Evolutionary conservation across 306 rosid genomes (phyloP), one percentile per base, ranked within the genome.

Genomic region (Acacia melanoxylon): DNA sequence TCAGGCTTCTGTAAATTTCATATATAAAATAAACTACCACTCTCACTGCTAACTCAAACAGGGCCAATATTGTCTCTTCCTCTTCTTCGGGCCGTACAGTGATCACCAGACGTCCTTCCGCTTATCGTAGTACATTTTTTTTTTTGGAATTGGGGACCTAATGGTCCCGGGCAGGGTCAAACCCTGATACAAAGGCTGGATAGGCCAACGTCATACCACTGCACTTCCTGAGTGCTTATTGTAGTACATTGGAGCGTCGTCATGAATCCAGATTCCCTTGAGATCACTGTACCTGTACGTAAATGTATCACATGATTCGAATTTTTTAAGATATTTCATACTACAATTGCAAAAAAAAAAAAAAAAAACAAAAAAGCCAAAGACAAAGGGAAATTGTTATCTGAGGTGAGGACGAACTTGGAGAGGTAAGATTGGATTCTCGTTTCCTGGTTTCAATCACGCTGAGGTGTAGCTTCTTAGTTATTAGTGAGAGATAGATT

Each of bases 71-170:
- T 5, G 98, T 94, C 81, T 94, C 97, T 82, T 92, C 97, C 91
- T 94, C 94, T 92, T 92, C 92, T 92, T 94, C 89, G 88, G 94
- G 45, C n/a, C n/a, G n/a, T n/a, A n/a, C n/a, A n/a, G 31, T 29
- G 2, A 29, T 29, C 31, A 29, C 31, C 1, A 29, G 31, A 29
- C 31, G 65, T 94, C 98, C 85, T 90, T 88, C 77, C 91, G 94
- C 0, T 33, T 29, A 29, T 1, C 3, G 4, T 31, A 2, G 91
- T 92, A 84, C 86, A 92, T 37, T 94, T n/a, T n/a, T n/a, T n/a
- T n/a, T n/a, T n/a, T n/a, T n/a, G n/a, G n/a, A n/a, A n/a, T n/a
- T n/a, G n/a, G n/a, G n/a, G n/a, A n/a, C n/a, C n/a, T n/a, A n/a
- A n/a, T n/a, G n/a, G n/a, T n/a, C n/a, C n/a, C n/a, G n/a, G n/a